These are phyloP conservation scores for Bacidia rubella DNA, from an alignment of 495 filamentous ascomycete species.

Conservation along the genomic window DNA sequence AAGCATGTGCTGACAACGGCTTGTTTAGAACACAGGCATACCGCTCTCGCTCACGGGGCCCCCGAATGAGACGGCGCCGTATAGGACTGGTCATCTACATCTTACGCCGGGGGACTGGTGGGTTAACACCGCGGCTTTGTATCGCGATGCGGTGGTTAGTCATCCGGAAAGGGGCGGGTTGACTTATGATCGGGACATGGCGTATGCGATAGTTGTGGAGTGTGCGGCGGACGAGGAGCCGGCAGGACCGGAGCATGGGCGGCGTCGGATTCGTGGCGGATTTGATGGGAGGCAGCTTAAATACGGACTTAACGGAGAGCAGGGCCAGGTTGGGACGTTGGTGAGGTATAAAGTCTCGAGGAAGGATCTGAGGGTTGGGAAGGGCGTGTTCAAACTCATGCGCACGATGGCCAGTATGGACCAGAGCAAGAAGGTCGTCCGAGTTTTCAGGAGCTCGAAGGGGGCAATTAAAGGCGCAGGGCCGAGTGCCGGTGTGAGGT, in stretches of 20 bases:
- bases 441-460: conserved; percentile 13
- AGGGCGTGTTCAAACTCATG: conserved; percentile 11
- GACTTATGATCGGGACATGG: conserved; percentile 10
- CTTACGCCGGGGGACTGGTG: conserved; percentile 12
- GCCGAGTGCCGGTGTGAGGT: conserved; percentile 15
- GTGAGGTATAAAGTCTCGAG: background rate
- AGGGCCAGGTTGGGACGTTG: background rate
- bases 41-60: background rate
- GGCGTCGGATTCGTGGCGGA: too few species aligned
- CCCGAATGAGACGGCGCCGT: background rate
- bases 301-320: background rate
- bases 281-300: too few species aligned
- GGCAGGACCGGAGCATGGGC: background rate
- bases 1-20: background rate
- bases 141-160: conserved; percentile 13
- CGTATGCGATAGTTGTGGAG: conserved; percentile 13
- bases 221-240: background rate
- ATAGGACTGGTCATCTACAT: background rate
- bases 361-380: background rate
- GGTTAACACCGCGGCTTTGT: conserved; percentile 16
- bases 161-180: conserved; percentile 8
- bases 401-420: conserved; percentile 3
- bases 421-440: conserved; percentile 4
- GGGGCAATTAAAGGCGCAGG: conserved; percentile 5
- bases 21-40: background rate